phyloP scores from a whole-genome alignment of 1,284 basidiomycete species.

The Apiotrichum gracile region DNA sequence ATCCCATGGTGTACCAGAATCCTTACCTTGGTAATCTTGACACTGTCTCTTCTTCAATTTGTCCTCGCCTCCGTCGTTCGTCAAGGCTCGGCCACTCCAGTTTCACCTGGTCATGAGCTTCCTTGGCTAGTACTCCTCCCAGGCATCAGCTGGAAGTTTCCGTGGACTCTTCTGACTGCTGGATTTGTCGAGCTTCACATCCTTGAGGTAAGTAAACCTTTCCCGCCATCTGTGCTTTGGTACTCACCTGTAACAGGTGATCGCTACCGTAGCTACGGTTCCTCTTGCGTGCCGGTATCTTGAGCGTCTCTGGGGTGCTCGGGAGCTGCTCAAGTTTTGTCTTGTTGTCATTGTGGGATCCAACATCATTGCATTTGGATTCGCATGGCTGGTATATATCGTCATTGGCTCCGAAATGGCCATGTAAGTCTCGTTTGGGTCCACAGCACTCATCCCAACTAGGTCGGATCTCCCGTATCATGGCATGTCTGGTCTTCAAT shows the following conservation, averaged over 20 bases:
- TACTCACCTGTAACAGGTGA: conserved; percentile 53
- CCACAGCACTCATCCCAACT: conserved; percentile 1
- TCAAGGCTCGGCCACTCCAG: background rate
- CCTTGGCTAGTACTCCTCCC: conserved; percentile 83
- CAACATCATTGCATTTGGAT: conserved; percentile 77
- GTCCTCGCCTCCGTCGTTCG: conserved; percentile 37
- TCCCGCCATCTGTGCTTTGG: background rate
- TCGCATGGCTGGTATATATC: conserved; percentile 42
- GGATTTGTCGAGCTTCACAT: conserved; percentile 78
- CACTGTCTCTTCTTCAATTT: conserved; percentile 60
- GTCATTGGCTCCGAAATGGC: conserved; percentile 42
- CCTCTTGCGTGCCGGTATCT: conserved; percentile 81
- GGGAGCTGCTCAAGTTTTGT: conserved; percentile 82
- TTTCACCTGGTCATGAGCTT: conserved; percentile 38
- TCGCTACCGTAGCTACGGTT: conserved; percentile 69
- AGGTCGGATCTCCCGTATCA: conserved; percentile 86
- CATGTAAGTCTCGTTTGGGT: conserved; percentile 52
- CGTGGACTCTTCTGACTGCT: conserved; percentile 87
- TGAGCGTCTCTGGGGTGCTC: conserved; percentile 84
- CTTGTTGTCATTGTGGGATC: conserved; percentile 69
- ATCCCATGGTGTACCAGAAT: conserved; percentile 60
- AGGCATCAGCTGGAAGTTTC: conserved; percentile 74
- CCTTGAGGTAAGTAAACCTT: conserved; percentile 61
- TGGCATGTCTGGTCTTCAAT: conserved; percentile 87
- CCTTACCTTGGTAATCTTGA: conserved; percentile 64